Conservation (phyloP, 208 protist genomes). For the Wallacemonas collosoma region DNA sequence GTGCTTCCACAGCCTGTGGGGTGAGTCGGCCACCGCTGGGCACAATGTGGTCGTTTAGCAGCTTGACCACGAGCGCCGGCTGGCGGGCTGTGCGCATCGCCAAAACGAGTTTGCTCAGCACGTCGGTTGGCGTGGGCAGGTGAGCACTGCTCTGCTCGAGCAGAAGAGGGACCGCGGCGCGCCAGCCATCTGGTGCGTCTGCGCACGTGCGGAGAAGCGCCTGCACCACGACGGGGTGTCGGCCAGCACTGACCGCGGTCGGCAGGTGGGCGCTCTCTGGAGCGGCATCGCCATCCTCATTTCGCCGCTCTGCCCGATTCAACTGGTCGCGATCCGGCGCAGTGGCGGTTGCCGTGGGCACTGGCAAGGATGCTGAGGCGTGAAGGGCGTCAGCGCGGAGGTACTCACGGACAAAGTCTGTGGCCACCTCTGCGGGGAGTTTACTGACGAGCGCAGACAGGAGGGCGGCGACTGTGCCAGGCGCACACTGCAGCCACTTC, state of each 20-base stretch:
- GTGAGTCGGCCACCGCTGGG: constrained; percentile 48
- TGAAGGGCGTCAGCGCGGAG: constrained; percentile 1
- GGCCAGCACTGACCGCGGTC: constrained; percentile 14
- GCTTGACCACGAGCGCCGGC: constrained; percentile 47
- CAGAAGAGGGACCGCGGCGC: constrained; percentile 42
- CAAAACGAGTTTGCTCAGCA: constrained; percentile 57
- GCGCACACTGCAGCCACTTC: constrained; percentile 39
- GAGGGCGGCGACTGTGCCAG: constrained; percentile 51
- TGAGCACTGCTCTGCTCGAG: constrained; percentile 38
- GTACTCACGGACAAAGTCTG: constrained; percentile 37
- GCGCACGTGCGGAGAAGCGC: constrained; percentile 68
- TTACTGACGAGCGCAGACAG: constrained; percentile 66
- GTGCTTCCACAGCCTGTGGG: constrained; percentile 47
- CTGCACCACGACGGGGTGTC: constrained; percentile 60
- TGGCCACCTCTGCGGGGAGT: constrained; percentile 51
- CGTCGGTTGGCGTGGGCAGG: constrained; percentile 44
- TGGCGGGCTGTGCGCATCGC: constrained; percentile 63
- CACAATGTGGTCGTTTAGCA: constrained; percentile 75
- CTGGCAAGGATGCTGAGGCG: not conserved
- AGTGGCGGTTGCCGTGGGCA: no score
- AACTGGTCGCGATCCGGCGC: no score
- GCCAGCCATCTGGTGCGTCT: constrained; percentile 33
- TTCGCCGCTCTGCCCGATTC: no score
- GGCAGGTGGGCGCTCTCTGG: not conserved
- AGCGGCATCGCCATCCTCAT: not conserved